Evolutionary conservation across 768 basidiomycete genomes (phyloP).

Genomic region (Serendipita indica): DNA sequence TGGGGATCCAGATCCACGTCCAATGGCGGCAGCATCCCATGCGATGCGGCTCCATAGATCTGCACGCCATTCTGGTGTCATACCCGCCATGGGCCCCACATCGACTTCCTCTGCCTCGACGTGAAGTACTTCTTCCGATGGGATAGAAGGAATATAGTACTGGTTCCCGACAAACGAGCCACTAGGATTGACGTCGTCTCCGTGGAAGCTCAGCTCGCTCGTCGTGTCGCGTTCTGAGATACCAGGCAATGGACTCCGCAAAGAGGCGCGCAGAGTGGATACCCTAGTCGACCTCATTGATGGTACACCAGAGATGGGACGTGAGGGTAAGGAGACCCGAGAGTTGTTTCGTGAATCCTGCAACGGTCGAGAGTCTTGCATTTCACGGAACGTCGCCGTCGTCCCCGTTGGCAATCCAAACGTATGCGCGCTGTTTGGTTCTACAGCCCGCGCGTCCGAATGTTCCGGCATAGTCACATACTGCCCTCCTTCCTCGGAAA

Average conservation of each 20-base stretch:
- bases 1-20: background rate
- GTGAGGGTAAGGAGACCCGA: background rate
- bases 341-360: background rate
- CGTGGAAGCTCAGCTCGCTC: slow-evolving; percentile 5
- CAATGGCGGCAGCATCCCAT: background rate
- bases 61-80: background rate
- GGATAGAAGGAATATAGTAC: background rate
- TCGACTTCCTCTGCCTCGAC: background rate
- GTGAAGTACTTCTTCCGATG: background rate
- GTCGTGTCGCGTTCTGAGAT: slow-evolving; percentile 6
- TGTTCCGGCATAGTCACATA: background rate
- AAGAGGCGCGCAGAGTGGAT: background rate
- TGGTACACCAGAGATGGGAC: background rate
- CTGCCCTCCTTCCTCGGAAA: slow-evolving; percentile 1
- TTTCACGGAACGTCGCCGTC: background rate
- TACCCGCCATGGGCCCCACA: background rate
- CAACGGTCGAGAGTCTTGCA: background rate
- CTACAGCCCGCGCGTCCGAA: background rate
- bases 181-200: background rate
- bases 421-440: background rate
- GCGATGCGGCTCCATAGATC: background rate
- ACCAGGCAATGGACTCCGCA: background rate
- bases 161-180: background rate
- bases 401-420: slow-evolving; percentile 5
- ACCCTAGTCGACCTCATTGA: background rate